These are phyloP conservation scores for Synchytrium microbalum DNA, from an alignment of 371 early-diverging fungal genomes.

Conservation along the genomic window DNA sequence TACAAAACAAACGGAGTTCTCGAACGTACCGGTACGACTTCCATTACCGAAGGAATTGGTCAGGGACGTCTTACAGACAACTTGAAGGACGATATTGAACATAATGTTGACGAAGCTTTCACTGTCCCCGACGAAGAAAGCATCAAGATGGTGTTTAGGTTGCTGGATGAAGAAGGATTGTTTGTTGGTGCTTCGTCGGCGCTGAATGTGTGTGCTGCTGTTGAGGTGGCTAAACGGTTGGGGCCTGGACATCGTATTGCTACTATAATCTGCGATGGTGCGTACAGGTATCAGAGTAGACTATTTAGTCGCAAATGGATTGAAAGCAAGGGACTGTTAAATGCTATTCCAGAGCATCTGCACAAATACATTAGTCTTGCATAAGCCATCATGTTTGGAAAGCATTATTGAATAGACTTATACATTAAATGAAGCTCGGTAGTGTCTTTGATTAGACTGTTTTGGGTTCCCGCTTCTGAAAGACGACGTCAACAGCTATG, in stretches of 20 bases:
- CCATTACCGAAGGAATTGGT: constrained; percentile 61
- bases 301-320: constrained; percentile 52
- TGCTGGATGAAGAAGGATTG: constrained; percentile 89
- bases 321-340: constrained; percentile 66
- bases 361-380: constrained; percentile 59
- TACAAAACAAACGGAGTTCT: constrained; percentile 67
- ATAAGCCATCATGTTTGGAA: too few species aligned
- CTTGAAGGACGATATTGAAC: constrained; percentile 27
- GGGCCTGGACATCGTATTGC: constrained; percentile 76
- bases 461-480: too few species aligned
- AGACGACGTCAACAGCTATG: too few species aligned
- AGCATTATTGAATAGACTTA: too few species aligned
- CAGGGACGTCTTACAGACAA: constrained; percentile 93
- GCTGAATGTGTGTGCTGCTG: constrained; percentile 87
- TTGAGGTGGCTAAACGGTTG: constrained; percentile 76
- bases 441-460: too few species aligned
- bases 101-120: constrained; percentile 79
- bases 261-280: constrained; percentile 87
- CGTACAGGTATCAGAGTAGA: constrained; percentile 12
- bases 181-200: constrained; percentile 90
- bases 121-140: constrained; percentile 74
- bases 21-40: constrained; percentile 28
- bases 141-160: constrained; percentile 73
- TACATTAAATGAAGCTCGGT: too few species aligned
- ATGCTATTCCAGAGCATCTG: constrained; percentile 74